phyloP scores from a whole-genome alignment of 2,329 filamentous ascomycete genomes.

The Alternaria novae-zelandiae region DNA sequence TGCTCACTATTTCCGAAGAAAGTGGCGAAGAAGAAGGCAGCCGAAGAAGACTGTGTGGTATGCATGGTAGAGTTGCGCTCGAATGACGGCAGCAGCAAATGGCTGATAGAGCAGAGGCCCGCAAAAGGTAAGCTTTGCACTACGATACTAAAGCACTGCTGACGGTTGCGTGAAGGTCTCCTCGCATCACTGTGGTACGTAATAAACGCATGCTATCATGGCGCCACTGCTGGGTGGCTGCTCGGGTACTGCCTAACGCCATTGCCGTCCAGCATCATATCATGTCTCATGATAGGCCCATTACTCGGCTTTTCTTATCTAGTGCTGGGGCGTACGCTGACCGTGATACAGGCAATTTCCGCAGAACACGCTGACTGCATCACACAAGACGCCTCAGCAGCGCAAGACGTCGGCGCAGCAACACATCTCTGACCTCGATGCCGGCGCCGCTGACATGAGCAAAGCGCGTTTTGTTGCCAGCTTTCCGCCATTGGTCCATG shows the following conservation, averaged over 20 bases:
- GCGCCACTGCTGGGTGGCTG: neutral
- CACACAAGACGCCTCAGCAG: constrained; percentile 22
- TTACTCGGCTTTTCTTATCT: neutral
- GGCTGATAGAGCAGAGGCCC: constrained; percentile 46
- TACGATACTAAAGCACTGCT: neutral
- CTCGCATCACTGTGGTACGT: constrained; percentile 38
- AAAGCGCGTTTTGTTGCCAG: constrained; percentile 24
- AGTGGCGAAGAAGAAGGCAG: constrained; percentile 41
- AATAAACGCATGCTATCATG: neutral
- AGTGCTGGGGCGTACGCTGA: constrained; percentile 11
- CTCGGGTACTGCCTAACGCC: neutral
- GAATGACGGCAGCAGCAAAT: constrained; percentile 27
- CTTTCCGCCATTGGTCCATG: constrained; percentile 39
- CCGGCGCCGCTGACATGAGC: constrained; percentile 20
- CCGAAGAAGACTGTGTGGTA: constrained; percentile 42
- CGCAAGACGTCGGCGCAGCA: constrained; percentile 32
- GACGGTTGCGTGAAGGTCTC: constrained; percentile 19
- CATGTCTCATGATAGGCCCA: constrained; percentile 4
- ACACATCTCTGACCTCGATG: constrained; percentile 26
- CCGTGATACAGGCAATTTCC: constrained; percentile 41
- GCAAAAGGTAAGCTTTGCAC: constrained; percentile 36
- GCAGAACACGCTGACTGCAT: constrained; percentile 26
- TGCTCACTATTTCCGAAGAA: constrained; percentile 47
- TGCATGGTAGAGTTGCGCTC: constrained; percentile 36
- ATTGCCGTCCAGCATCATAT: neutral